These are phyloP conservation scores for Nakataea oryzae DNA, from an alignment of 2,329 filamentous ascomycete genomes.

Conservation along the genomic window DNA sequence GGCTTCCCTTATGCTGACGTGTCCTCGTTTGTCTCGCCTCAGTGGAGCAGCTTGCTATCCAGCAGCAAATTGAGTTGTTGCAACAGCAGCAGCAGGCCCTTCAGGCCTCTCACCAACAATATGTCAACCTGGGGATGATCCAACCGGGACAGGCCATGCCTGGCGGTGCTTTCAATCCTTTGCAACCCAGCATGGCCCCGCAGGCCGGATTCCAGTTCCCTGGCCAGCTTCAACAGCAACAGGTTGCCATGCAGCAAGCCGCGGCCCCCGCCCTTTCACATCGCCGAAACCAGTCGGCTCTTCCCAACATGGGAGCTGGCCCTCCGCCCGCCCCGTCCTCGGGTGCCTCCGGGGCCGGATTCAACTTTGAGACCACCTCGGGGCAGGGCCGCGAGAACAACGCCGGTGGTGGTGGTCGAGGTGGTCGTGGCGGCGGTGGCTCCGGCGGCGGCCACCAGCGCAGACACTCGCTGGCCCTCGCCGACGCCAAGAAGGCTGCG, in stretches of 20 bases:
- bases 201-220: slow-evolving; percentile 87
- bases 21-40: slow-evolving; percentile 9
- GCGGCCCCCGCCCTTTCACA: slow-evolving; percentile 75
- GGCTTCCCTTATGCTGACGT: slow-evolving; percentile 8
- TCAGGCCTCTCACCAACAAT: slow-evolving; percentile 91
- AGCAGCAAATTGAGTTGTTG: slow-evolving; percentile 94
- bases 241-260: slow-evolving; percentile 64
- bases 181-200: slow-evolving; percentile 70
- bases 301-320: slow-evolving; percentile 86
- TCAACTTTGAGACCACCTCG: slow-evolving; percentile 63
- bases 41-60: slow-evolving; percentile 97
- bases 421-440: slow-evolving; percentile 40
- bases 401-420: slow-evolving; percentile 51
- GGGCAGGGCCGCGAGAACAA: slow-evolving; percentile 56
- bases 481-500: slow-evolving; percentile 95
- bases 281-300: slow-evolving; percentile 94
- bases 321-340: slow-evolving; percentile 86
- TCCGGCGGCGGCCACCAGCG: slow-evolving; percentile 71
- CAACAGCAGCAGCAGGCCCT: slow-evolving; percentile 98
- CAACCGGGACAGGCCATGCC: slow-evolving; percentile 69
- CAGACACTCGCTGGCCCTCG: slow-evolving; percentile 86
- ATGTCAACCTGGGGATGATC: slow-evolving; percentile 95
- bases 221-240: slow-evolving; percentile 63
- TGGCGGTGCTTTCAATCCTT: slow-evolving; percentile 61
- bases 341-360: slow-evolving; percentile 67